Evolutionary conservation across 345 rosid species (phyloP), one percentile per base, ranked within the genome.

Genomic region (Sapria himalayana): DNA sequence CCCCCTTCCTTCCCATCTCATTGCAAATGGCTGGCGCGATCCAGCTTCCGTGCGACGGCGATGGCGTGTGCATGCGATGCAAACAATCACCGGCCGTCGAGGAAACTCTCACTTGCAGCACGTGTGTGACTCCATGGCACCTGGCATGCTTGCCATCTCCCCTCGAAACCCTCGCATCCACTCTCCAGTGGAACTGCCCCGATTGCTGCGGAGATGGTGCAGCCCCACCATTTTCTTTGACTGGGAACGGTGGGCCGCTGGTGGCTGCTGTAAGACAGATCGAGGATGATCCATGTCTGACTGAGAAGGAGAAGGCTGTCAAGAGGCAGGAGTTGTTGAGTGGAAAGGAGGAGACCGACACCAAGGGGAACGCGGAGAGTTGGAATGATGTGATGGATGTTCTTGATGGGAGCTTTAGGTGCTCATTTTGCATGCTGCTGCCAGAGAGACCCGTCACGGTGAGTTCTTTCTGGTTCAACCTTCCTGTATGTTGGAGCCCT

Each of bases 391-490:
- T 65, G 22, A 7, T 65, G 19, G 65, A 52, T 32, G 27, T 60
- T 23, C 59, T 72, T 10, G 56, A 35, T 3, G 64, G 51, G 7
- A 57, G 44, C 37, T 49, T 77, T 5, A 62, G 54, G 9, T 82
- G 94, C 37, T 45, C 76, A 1, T 57, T 75, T 15, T 82, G 94
- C 43, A 52, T 61, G 60, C 66, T 63, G 43, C 19, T 76, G 44
- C 78, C 64, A 11, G 81, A 76, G 9, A 59, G 76, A n/a, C 94
- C 94, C 0, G 79, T 81, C 24, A 61, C 94, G 54, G 94, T 81
- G 40, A 13, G 71, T 42, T 57, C 41, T 33, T 21, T 12, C 19
- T 52, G 1, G 12, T 19, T 24, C 8, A 2, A 7, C n/a, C 7
- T 45, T 15, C 32, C 14, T 19, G 25, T 32, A 0, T n/a, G 10